Conservation (phyloP, 257 asterid genomes). For the Phtheirospermum japonicum region DNA sequence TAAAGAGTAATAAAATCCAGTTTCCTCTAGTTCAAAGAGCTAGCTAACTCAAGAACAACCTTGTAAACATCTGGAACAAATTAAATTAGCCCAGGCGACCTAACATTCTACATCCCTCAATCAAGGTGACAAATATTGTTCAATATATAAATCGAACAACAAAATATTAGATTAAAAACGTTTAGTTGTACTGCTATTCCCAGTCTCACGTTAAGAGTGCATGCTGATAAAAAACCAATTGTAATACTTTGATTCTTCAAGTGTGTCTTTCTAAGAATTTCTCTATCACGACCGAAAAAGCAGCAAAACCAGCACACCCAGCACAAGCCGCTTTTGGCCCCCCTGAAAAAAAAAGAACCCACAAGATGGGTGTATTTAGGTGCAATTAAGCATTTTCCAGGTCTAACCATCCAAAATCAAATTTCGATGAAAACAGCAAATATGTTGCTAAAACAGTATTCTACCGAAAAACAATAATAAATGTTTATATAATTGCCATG, state of each 20-base stretch:
- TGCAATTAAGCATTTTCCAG: background rate
- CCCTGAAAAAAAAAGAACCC: conserved; percentile 31
- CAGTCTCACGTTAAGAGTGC: too few species aligned
- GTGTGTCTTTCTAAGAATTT: conserved; percentile 50
- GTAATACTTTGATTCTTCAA: conserved; percentile 23
- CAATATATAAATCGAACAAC: conserved; percentile 16
- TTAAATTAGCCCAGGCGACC: background rate
- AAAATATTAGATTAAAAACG: conserved; percentile 14
- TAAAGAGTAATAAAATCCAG: background rate
- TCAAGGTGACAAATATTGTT: conserved; percentile 13
- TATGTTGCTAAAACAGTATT: background rate
- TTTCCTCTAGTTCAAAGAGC: background rate
- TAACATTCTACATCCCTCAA: conserved; percentile 16
- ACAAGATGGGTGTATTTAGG: background rate
- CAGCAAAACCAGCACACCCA: conserved; percentile 61
- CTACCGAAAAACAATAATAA: too few species aligned
- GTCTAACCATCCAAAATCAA: background rate
- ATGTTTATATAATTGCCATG: background rate
- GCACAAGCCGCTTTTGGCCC: conserved; percentile 55
- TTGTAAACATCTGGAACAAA: conserved; percentile 5
- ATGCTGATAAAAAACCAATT: too few species aligned
- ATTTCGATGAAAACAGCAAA: background rate
- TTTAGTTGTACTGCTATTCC: conserved; percentile 17
- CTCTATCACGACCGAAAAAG: conserved; percentile 54
- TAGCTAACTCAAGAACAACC: background rate